Conservation (phyloP, 495 filamentous ascomycete species). For the Penicillium canariense region DNA sequence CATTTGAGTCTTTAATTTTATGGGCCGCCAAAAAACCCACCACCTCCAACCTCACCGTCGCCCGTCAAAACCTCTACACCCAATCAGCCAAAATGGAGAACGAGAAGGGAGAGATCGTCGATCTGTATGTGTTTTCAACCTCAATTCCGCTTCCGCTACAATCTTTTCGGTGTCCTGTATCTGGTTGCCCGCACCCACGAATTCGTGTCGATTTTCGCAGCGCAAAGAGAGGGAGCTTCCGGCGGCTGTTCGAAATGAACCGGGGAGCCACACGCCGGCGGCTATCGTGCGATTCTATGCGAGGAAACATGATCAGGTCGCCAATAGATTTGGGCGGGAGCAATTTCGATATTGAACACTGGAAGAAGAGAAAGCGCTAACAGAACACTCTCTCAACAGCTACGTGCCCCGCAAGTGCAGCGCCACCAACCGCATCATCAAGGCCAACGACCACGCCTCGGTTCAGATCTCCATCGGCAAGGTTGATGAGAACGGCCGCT, state of each 20-base stretch:
- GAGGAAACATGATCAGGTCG: conserved; percentile 15
- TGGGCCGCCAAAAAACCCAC: conserved; percentile 28
- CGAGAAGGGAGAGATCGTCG: conserved; percentile 98
- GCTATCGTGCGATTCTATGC: conserved; percentile 1
- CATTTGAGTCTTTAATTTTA: conserved; percentile 30
- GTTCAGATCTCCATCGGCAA: conserved; percentile 89
- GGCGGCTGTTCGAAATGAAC: not conserved
- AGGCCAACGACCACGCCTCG: conserved; percentile 95
- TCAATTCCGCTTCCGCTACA: conserved; percentile 10
- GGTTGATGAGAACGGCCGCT: conserved; percentile 92
- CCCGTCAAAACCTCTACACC: conserved; percentile 41
- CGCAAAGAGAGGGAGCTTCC: conserved; percentile 2
- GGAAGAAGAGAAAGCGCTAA: conserved; percentile 21
- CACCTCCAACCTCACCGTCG: conserved; percentile 41
- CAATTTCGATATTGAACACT: conserved; percentile 7
- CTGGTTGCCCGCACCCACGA: conserved; percentile 20
- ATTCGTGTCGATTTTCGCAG: conserved; percentile 6
- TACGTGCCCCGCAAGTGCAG: conserved; percentile 99
- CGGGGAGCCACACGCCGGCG: not conserved
- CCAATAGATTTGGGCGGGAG: conserved; percentile 1
- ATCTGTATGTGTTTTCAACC: conserved; percentile 67
- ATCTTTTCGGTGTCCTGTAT: conserved; percentile 16
- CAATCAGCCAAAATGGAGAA: conserved; percentile 78
- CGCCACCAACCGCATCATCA: conserved; percentile 97
- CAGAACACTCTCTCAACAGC: conserved; percentile 44